phyloP scores from a whole-genome alignment of 352 stramenopile species.

The Aphanomyces euteiches region DNA sequence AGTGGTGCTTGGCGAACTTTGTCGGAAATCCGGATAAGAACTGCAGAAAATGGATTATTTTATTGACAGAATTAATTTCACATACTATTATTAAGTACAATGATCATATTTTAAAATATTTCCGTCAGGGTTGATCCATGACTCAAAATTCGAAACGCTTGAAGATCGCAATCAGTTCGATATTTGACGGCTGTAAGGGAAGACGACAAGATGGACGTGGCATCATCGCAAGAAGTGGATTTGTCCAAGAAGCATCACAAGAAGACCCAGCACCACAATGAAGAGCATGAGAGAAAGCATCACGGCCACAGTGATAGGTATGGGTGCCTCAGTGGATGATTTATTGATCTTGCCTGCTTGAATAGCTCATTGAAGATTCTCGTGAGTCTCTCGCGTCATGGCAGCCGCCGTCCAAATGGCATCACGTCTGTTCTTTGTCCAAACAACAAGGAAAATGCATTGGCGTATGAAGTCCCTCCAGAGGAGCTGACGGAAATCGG shows the following conservation, averaged over 20 bases:
- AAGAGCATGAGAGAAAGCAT: neutral
- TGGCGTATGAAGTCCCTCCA: slow-evolving; percentile 72
- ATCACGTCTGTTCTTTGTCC: slow-evolving; percentile 58
- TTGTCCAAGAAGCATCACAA: slow-evolving; percentile 4
- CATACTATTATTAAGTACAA: neutral
- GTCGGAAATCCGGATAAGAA: neutral
- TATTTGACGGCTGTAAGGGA: neutral
- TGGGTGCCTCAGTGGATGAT: neutral
- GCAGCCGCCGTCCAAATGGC: slow-evolving; percentile 71
- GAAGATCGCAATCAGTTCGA: slow-evolving; percentile 11
- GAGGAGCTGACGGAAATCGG: slow-evolving; percentile 79
- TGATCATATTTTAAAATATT: neutral
- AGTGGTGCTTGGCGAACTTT: too few relatives aligned
- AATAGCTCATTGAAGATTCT: slow-evolving; percentile 58
- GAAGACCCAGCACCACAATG: neutral
- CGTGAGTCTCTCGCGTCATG: slow-evolving; percentile 73
- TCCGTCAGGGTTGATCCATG: neutral
- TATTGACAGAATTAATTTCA: neutral
- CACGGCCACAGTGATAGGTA: neutral
- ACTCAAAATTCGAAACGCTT: neutral
- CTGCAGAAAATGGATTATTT: neutral
- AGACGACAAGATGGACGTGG: neutral
- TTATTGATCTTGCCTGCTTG: neutral
- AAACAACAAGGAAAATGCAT: slow-evolving; percentile 60
- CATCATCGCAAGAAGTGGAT: neutral